A percentile compares a stretch with the other conserved stretches of the same genome.
phyloP scores from a whole-genome alignment of 2,329 filamentous ascomycete species.

The Nemania sp. region DNA sequence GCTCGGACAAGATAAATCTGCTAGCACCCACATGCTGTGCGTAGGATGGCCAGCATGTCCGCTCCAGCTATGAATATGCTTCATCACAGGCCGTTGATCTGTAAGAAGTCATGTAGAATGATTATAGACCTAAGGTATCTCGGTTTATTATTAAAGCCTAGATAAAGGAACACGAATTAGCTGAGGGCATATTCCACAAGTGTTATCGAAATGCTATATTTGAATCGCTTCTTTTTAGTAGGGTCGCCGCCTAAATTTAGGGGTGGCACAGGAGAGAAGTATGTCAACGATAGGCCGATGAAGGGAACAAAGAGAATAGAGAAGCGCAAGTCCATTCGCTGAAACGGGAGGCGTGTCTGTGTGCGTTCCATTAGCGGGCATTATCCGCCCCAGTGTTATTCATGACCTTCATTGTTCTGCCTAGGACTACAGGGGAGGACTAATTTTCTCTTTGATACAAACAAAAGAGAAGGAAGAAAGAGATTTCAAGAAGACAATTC shows the following conservation, averaged over 20 bases:
- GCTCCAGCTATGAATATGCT: not conserved
- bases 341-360: constrained; percentile 28
- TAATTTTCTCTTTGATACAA: constrained; percentile 34
- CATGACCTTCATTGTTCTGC: constrained; percentile 36
- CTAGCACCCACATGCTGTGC: not conserved
- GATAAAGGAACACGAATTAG: constrained; percentile 22
- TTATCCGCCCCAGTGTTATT: constrained; percentile 20
- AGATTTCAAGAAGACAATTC: constrained; percentile 34
- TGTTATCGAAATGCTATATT: constrained; percentile 11
- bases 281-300: constrained; percentile 10
- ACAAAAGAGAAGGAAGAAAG: constrained; percentile 37
- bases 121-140: constrained; percentile 14
- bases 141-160: constrained; percentile 15
- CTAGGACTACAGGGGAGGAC: constrained; percentile 11
- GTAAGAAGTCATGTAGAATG: not conserved
- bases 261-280: not conserved
- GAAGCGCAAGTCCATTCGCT: constrained; percentile 13
- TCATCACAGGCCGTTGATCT: not conserved
- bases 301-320: constrained; percentile 30
- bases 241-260: not conserved
- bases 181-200: constrained; percentile 7
- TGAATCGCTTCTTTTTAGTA: constrained; percentile 19
- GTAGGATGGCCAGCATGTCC: not conserved
- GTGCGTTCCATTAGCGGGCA: constrained; percentile 24
- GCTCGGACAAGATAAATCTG: not conserved